Conservation (phyloP, 495 filamentous ascomycete genomes). For the Emericellopsis terricola region DNA sequence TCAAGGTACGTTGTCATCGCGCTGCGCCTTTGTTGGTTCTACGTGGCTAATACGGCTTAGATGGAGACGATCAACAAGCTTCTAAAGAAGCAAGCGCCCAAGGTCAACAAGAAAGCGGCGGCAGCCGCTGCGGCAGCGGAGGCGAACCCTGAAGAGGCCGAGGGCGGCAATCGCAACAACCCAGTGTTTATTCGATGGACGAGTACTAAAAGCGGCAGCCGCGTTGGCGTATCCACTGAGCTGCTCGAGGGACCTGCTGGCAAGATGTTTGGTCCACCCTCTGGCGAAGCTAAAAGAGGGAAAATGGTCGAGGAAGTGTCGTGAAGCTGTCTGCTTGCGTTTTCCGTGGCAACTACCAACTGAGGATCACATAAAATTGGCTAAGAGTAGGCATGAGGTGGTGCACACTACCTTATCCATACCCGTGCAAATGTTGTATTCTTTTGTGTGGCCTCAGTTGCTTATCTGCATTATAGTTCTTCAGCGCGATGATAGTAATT, state of each 20-base stretch:
- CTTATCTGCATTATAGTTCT: no score
- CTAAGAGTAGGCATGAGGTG: no score
- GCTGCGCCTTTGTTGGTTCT: not conserved
- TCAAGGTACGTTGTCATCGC: conserved; percentile 49
- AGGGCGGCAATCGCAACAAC: conserved; percentile 34
- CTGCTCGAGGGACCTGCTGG: conserved; percentile 59
- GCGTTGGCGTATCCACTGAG: conserved; percentile 60
- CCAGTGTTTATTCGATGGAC: conserved; percentile 65
- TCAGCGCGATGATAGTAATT: no score
- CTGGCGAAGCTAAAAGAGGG: conserved; percentile 1
- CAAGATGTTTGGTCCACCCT: conserved; percentile 29
- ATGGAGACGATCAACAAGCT: conserved; percentile 98
- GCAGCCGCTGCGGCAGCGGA: conserved; percentile 15
- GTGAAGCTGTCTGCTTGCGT: no score
- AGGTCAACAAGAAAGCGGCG: conserved; percentile 39
- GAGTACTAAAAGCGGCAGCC: conserved; percentile 48
- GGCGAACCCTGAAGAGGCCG: conserved; percentile 36
- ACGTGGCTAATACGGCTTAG: no score
- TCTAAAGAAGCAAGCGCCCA: conserved; percentile 87
- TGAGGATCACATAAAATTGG: no score
- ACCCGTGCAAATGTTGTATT: no score
- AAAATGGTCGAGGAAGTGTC: conserved; percentile 28
- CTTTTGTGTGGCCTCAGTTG: no score
- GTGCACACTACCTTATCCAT: no score
- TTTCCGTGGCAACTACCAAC: no score